These are phyloP conservation scores for Xerocomellus chrysenteron DNA, from an alignment of 768 basidiomycete species.

Conservation along the genomic window DNA sequence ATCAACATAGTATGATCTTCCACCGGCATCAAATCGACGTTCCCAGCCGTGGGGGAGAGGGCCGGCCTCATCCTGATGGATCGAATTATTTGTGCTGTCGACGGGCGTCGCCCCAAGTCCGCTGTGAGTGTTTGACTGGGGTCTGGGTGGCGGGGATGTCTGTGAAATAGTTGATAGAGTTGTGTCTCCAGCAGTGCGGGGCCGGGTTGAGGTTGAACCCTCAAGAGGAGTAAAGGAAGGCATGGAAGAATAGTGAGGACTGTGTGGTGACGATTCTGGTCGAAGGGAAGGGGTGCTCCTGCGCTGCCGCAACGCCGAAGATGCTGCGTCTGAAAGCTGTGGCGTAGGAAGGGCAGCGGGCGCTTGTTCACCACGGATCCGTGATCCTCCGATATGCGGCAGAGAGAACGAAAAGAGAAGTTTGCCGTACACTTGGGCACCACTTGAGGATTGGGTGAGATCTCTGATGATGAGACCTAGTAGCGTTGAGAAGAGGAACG, in stretches of 20 bases:
- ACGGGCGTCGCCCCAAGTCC: constrained; percentile 2
- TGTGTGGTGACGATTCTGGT: constrained; percentile 17
- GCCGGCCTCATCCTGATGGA: constrained; percentile 56
- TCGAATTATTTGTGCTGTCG: constrained; percentile 6
- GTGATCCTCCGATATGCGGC: constrained; percentile 31
- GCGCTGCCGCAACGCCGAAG: constrained; percentile 14
- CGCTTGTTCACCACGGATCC: constrained; percentile 18
- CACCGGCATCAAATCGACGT: constrained; percentile 63
- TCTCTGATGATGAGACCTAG: constrained; percentile 73
- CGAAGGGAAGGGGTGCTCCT: constrained; percentile 27
- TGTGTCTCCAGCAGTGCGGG: constrained; percentile 21
- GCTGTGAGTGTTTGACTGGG: constrained; percentile 9
- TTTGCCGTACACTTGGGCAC: constrained; percentile 71
- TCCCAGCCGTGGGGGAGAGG: constrained; percentile 83
- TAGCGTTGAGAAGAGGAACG: constrained; percentile 2
- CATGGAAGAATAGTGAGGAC: constrained; percentile 17
- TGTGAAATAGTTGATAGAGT: constrained; percentile 8
- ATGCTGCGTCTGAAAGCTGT: constrained; percentile 14
- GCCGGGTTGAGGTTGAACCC: constrained; percentile 3
- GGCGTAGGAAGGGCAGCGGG: constrained; percentile 10
- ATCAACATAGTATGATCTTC: constrained; percentile 83
- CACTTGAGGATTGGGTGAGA: constrained; percentile 30
- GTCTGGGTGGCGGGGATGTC: constrained; percentile 12
- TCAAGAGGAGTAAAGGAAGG: constrained; percentile 19
- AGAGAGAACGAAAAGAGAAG: constrained; percentile 64